Base-by-base conservation (phyloP, 2,329 filamentous ascomycete genomes). In the Aspergillus niger region DNA sequence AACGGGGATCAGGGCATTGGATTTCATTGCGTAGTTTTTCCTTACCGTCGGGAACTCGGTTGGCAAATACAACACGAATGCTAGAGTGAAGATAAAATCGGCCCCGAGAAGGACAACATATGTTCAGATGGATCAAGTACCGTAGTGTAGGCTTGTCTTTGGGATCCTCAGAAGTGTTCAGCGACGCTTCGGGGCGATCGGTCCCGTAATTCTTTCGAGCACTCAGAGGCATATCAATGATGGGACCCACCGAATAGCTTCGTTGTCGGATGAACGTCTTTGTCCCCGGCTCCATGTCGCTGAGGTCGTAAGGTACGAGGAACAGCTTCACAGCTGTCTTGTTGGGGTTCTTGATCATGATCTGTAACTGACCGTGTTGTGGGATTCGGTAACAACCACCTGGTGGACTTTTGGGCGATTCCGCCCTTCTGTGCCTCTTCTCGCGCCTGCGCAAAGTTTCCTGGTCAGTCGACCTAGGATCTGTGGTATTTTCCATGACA, bases 261-360 rank as follows among this genome's bases (percentile, higher is more conserved):
- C 95, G 89, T 77, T 99, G 95, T 30, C 95, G 87, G 62, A 99
- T 90, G 69, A 98, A 98, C 0, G 95, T 99, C 76, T 98, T 98
- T 15, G 92, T 96, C 0, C 92, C 92, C 0, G 92, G 86, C 63
- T 95, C 90, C 94, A 99, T 99, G 55, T 92, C 94, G 1, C 87
- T 84, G 1, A 99, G 81, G 72, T 98, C 92, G 69, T 98, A 99
- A 0, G 94, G 95, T 2, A 99, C 87, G 24, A 98, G 83, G 68
- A 98, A 98, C 0, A 99, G 82, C 75, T 99, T 98, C 57, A 98
- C 94, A 1, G 95, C 95, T 3, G 95, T 98, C 74, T 98, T 98
- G 79, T 98, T 97, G 15, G 93, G 94, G 70, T 98, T 99, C 75
- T 98, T 98, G 74, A 99, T 91, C 63, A 99, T 89, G 65, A 99